These are phyloP conservation scores for Tuber calosporum DNA, from an alignment of 495 filamentous ascomycete species.

Conservation along the genomic window DNA sequence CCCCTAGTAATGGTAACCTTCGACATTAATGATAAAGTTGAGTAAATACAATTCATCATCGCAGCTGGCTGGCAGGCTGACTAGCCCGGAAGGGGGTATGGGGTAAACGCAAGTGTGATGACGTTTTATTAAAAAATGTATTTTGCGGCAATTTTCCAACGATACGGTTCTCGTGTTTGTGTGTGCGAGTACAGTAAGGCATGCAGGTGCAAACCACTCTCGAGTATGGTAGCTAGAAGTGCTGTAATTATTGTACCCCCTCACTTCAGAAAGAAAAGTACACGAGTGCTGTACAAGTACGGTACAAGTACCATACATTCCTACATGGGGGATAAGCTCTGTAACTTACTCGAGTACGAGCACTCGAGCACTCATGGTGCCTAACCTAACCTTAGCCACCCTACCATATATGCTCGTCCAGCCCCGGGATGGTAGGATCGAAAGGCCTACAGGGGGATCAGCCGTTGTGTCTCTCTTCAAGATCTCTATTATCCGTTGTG, in stretches of 20 bases:
- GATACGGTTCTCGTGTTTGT: background rate
- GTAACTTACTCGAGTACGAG: too few species aligned
- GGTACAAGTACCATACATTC: too few species aligned
- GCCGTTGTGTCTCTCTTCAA: too few species aligned
- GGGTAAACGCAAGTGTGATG: background rate
- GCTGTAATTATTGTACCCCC: background rate
- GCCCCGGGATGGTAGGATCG: background rate
- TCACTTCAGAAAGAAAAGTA: background rate
- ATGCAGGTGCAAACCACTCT: too few species aligned
- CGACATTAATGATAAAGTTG: background rate
- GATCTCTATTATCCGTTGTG: too few species aligned
- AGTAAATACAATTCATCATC: constrained; percentile 1
- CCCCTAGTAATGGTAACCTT: background rate
- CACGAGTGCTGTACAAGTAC: background rate
- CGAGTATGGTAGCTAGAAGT: too few species aligned
- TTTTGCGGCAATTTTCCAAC: background rate
- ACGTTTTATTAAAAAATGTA: background rate
- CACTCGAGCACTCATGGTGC: too few species aligned
- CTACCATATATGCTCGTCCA: background rate
- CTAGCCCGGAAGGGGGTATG: background rate
- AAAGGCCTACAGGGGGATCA: background rate
- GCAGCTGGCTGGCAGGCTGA: too few species aligned
- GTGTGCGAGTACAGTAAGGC: too few species aligned
- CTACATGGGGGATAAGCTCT: background rate
- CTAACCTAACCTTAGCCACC: background rate